Evolutionary conservation across 495 filamentous ascomycete species (phyloP), one percentile per base, ranked within the genome.

Genomic region (Jackrogersella minutella): DNA sequence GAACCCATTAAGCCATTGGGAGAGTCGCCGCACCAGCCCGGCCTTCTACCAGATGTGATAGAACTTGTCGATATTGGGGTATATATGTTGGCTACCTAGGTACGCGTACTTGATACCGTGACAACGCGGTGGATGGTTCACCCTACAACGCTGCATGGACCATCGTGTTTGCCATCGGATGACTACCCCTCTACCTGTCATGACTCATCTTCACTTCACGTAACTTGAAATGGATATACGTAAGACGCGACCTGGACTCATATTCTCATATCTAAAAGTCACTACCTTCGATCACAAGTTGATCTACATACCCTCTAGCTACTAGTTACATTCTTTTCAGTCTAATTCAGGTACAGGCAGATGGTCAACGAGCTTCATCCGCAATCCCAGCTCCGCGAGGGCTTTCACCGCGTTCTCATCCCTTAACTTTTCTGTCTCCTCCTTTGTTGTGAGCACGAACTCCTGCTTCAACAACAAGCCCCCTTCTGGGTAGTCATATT

Each of bases 291-390:
- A 30, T 8, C 8, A 30, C 8, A 30, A 30, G 8, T 8, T 30
- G 4, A 8, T 43, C 40, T 43, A 43, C 40, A 16, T 43, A 43
- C 40, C 16, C 39, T 24, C 13, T 46, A 24, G 19, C 11, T n/a
- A 26, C 11, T 11, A 24, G 17, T 19, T 10, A 24, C 21, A 6
- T 5, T 34, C 21, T 17, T 21, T 17, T 49, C 44, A 81, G 57
- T 81, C 79, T 43, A 82, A 44, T 10, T 85, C 80, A 30, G 91
- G 91, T 34, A 97, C 85, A 3, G 93, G 94, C 71, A 97, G 74
- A 49, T 92, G 91, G 72, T 96, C 87, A 17, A 93, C 82, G 69
- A 97, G 81, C 82, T 88, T 91, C 70, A 93, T 84, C 70, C 81
- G 89, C 62, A 89, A 75, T 0, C 94, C 94, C 58, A 92, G 68